phyloP scores from a whole-genome alignment of 495 filamentous ascomycete species.

The Penicillium canescens region DNA sequence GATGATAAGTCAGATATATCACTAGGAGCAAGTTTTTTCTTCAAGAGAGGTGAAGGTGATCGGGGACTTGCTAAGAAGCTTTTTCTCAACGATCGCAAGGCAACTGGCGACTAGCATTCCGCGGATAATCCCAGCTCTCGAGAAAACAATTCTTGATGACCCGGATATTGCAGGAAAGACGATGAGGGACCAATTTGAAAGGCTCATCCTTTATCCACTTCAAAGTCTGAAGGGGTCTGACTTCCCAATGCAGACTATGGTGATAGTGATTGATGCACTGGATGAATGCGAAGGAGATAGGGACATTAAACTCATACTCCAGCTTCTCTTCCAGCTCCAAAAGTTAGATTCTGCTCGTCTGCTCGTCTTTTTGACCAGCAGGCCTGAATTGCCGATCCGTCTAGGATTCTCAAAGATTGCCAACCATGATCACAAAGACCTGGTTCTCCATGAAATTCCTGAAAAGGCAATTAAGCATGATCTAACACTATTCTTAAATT shows the following conservation, averaged over 20 bases:
- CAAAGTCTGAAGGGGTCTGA: too few relatives aligned
- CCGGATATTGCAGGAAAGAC: too few relatives aligned
- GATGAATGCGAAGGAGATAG: background rate
- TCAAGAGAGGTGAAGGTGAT: too few relatives aligned
- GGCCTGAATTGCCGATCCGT: slow-evolving; percentile 46
- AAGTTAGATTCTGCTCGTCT: slow-evolving; percentile 4
- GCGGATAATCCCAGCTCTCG: too few relatives aligned
- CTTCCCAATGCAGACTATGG: background rate
- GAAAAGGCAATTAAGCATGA: slow-evolving; percentile 20
- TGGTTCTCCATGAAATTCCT: slow-evolving; percentile 15
- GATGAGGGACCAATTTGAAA: too few relatives aligned
- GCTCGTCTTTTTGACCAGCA: slow-evolving; percentile 36
- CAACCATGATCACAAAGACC: background rate
- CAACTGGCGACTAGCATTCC: too few relatives aligned
- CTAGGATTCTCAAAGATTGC: slow-evolving; percentile 17
- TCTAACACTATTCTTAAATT: slow-evolving; percentile 17
- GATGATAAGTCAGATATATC: too few relatives aligned
- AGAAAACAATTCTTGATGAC: too few relatives aligned
- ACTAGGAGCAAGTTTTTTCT: too few relatives aligned
- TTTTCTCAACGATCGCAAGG: too few relatives aligned
- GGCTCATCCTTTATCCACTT: too few relatives aligned
- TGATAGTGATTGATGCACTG: background rate
- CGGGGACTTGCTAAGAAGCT: too few relatives aligned
- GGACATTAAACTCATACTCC: slow-evolving; percentile 13
- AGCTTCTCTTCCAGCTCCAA: slow-evolving; percentile 20